phyloP scores from a whole-genome alignment of 2,329 filamentous ascomycete species.

The Rhynchosporium agropyri region DNA sequence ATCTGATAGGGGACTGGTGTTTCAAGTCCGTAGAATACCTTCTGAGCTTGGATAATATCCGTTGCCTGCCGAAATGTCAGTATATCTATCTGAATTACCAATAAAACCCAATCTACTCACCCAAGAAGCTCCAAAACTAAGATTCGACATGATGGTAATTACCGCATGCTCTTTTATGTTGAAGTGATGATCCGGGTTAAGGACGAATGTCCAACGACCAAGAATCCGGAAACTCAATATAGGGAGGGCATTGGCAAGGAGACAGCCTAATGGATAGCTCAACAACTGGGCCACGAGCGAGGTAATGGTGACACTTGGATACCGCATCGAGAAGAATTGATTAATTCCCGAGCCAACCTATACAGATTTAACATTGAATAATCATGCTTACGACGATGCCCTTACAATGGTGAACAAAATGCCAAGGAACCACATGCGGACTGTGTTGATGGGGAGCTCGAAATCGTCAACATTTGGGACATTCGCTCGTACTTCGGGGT shows the following conservation, averaged over 20 bases:
- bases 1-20: slow-evolving; percentile 61
- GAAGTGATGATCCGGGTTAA: slow-evolving; percentile 67
- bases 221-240: slow-evolving; percentile 21
- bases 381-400: too few relatives aligned
- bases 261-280: slow-evolving; percentile 30
- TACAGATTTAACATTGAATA: too few relatives aligned
- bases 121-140: slow-evolving; percentile 49
- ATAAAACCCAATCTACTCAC: slow-evolving; percentile 40
- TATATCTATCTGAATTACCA: too few relatives aligned
- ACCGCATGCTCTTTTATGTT: slow-evolving; percentile 71
- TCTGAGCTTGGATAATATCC: slow-evolving; percentile 31
- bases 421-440: slow-evolving; percentile 67
- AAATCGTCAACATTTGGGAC: slow-evolving; percentile 67
- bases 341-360: slow-evolving; percentile 33
- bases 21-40: slow-evolving; percentile 46
- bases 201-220: slow-evolving; percentile 47
- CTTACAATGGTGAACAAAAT: slow-evolving; percentile 41
- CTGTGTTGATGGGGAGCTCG: slow-evolving; percentile 65
- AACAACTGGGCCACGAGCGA: slow-evolving; percentile 35
- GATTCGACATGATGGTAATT: slow-evolving; percentile 61
- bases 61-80: slow-evolving; percentile 14
- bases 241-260: slow-evolving; percentile 47
- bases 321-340: slow-evolving; percentile 36
- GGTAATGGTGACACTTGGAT: slow-evolving; percentile 40
- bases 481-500: slow-evolving; percentile 48